Base-by-base conservation (phyloP, 257 asterid genomes). In the Ligustrum vulgare region DNA sequence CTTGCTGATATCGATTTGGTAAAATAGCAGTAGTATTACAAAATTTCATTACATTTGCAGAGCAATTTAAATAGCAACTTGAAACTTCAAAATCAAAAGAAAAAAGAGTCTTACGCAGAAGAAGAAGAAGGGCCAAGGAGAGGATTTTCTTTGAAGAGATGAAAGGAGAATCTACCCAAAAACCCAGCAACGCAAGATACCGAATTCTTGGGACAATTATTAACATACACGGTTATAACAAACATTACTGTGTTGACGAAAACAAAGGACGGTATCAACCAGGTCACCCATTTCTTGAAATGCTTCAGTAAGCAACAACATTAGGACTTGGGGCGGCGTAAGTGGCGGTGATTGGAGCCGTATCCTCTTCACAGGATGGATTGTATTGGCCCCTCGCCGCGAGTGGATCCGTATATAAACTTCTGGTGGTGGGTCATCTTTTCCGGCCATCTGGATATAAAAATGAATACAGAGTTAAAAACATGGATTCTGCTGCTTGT, bases 81-180 rank as follows among this genome's bases (percentile, higher is more conserved):
- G 22, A 33, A 45, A 49, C 58, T 49, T 16, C 22, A 49, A 49
- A 49, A 49, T 13, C 58, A 49, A 49, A 13, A 58, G 32, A 22
- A 8, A 76, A 28, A n/a, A 6, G 5, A 28, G 22, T 37, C 86
- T 74, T 84, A 93, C 97, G 98, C 81, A n/a, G n/a, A n/a, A 2
- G 88, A 56, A 70, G 98, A 89, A 67, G 98, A 93, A 71, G 90
- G 88, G 10, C 90, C 90, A 49, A 86, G 86, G 35, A 86, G 82
- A 77, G 83, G 90, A 62, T 83, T 83, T 72, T 86, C 90, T 16
- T 74, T 83, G 67, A 86, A 72, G 8, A 88, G 88, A 79, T 83
- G 88, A 79, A 86, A 86, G 3, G 90, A 84, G 36, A 86, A 77
- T 70, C 90, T 81, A 49, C 90, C 88, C 67, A 83, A 51, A 64